Evolutionary conservation across 139 green algal genomes (phyloP), one percentile per base, ranked within the genome.

Genomic region (Micractinium conductrix): DNA sequence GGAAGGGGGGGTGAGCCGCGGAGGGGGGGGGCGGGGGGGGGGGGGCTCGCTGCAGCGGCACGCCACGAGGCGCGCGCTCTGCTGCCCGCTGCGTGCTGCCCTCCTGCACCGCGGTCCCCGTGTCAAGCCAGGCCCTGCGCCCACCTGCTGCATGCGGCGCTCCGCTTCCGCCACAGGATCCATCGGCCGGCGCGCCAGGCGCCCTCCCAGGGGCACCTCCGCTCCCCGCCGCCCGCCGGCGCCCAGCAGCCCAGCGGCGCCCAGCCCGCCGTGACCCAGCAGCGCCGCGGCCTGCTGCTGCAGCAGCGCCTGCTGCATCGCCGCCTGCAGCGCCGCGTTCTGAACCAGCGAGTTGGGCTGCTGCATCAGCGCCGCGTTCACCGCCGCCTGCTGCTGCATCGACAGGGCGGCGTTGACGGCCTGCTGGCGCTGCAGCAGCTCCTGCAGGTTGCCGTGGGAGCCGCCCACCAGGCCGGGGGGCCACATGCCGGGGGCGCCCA

Each of bases 151-250:
- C 58, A 89, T 85, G 73, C 93, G 93, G 53, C 95, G 89, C 89
- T 97, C 94, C 16, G 93, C 90, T 84, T 97, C 95, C 0, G 93
- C 93, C 0, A 86, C 72, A 0, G 95, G 93, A 81, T 97, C 93
- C 22, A 93, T 85, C 8, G 90, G 91, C 43, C 94, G 89, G 14
- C 95, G 85, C 43, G 89, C 92, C 1, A 97, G 86, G 21, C 95
- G 86, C n/a, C 95, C 95, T 4, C 85, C 89, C 79, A 93, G 68
- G 72, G 84, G 82, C 62, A 83, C 84, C 68, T 81, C 91, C 62
- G 65, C 83, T 78, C 70, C 42, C 68, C 40, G 37, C 33, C n/a
- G 79, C 24, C 71, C 71, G 10, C 30, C 70, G 2, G 43, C 35
- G 53, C 53, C 53, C 80, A 92, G 67, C 84, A 86, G 78, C 76